Percentiles rank a stretch among this genome's conserved stretches.
phyloP scores from a whole-genome alignment of 495 filamentous ascomycete genomes.

The Hypoxylon trugodes region DNA sequence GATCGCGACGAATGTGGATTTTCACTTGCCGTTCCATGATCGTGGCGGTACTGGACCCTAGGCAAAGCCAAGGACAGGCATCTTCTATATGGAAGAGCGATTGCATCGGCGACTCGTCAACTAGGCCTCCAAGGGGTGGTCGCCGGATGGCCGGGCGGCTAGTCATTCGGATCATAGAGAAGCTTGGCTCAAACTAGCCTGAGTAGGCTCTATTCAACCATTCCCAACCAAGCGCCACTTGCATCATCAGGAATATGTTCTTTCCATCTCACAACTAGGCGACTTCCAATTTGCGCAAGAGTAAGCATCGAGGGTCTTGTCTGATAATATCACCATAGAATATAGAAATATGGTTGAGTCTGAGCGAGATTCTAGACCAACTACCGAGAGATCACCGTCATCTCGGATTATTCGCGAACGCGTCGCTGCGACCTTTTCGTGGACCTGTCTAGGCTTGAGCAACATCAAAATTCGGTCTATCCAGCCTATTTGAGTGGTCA shows the following conservation, averaged over 20 bases:
- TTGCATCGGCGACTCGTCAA: no score
- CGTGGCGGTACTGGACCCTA: no score
- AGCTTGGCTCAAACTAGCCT: slow-evolving; percentile 2
- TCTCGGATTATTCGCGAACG: slow-evolving; percentile 9
- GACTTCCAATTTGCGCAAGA: not conserved
- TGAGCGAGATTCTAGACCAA: slow-evolving; percentile 11
- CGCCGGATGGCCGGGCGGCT: not conserved
- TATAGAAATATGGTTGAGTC: not conserved
- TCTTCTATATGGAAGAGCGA: slow-evolving; percentile 17
- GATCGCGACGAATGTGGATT: no score
- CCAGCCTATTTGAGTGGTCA: slow-evolving; percentile 11
- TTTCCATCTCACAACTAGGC: not conserved
- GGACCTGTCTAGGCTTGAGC: slow-evolving; percentile 16
- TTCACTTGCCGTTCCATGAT: no score
- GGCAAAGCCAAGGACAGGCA: not conserved
- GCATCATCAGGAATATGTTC: not conserved
- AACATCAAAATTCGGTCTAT: slow-evolving; percentile 30
- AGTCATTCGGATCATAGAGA: not conserved
- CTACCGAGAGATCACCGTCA: slow-evolving; percentile 17
- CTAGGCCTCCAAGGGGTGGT: no score
- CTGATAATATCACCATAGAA: not conserved
- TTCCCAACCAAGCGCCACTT: not conserved
- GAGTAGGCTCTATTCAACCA: not conserved
- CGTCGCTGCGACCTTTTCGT: slow-evolving; percentile 23
- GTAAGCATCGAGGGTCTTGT: not conserved